Percentiles rank a stretch among this genome's conserved stretches.
Evolutionary conservation across 108 stramenopile genomes (phyloP).

Genomic region (Chaetoceros muelleri): DNA sequence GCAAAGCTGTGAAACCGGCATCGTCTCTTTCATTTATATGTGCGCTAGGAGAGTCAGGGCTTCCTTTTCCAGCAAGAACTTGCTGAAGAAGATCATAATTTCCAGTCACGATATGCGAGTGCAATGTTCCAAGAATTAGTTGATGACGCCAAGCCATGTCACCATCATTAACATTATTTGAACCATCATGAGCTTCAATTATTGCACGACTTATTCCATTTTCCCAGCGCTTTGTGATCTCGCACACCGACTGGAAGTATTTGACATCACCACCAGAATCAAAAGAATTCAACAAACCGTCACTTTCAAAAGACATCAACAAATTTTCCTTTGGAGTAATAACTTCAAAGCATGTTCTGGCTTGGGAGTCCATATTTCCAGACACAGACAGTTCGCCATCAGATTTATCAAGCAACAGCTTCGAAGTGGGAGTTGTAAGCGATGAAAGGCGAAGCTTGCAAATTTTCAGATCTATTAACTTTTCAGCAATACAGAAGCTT

Average conservation of each 20-base stretch:
- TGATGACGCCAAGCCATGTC: slow-evolving; percentile 56
- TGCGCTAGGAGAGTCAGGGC: slow-evolving; percentile 11
- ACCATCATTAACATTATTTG: background rate
- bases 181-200: slow-evolving; percentile 34
- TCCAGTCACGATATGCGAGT: slow-evolving; percentile 59
- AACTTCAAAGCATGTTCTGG: slow-evolving; percentile 56
- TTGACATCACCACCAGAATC: slow-evolving; percentile 6
- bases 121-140: slow-evolving; percentile 65
- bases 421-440: slow-evolving; percentile 56
- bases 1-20: slow-evolving; percentile 54
- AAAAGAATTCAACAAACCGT: slow-evolving; percentile 2
- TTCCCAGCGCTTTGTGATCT: slow-evolving; percentile 27
- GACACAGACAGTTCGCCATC: background rate
- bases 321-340: slow-evolving; percentile 52
- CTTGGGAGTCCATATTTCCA: slow-evolving; percentile 16
- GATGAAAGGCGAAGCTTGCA: slow-evolving; percentile 66
- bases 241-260: slow-evolving; percentile 8
- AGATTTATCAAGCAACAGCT: slow-evolving; percentile 12
- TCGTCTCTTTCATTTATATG: slow-evolving; percentile 59
- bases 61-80: slow-evolving; percentile 17
- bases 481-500: slow-evolving; percentile 54
- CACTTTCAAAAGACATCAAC: slow-evolving; percentile 45
- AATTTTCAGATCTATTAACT: slow-evolving; percentile 53
- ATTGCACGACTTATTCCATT: slow-evolving; percentile 37
- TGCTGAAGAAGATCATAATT: slow-evolving; percentile 26